A percentile compares a stretch with the other conserved stretches of the same genome.
Conservation (phyloP, 169 alveolate genomes). For the Plasmodium gonderi region DNA sequence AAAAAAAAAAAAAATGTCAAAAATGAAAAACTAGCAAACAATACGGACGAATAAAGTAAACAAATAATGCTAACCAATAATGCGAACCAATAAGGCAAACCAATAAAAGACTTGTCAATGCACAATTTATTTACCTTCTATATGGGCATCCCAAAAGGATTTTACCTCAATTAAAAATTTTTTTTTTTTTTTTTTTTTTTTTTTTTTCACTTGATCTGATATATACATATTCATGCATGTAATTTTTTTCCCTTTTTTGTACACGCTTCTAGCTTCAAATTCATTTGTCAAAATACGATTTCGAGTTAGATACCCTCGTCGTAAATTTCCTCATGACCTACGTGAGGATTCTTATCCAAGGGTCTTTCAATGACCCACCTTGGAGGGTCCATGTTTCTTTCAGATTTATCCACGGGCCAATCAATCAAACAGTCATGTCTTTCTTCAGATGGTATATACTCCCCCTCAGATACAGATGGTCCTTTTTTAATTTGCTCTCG, state of each 20-base stretch:
- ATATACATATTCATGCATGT: not conserved
- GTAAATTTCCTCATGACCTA: conserved; percentile 72
- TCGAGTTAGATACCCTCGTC: conserved; percentile 60
- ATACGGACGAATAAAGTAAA: not conserved
- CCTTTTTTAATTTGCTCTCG: conserved; percentile 72
- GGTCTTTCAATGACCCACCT: conserved; percentile 76
- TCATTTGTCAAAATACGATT: no score
- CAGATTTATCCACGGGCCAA: conserved; percentile 75
- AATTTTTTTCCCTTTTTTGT: not conserved
- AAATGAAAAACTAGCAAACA: not conserved
- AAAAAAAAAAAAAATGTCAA: not conserved
- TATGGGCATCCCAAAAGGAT: not conserved
- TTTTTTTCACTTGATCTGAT: not conserved
- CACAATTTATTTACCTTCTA: not conserved
- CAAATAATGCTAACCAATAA: not conserved
- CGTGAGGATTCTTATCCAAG: conserved; percentile 51
- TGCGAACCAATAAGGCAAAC: not conserved
- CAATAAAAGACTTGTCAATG: not conserved
- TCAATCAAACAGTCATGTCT: conserved; percentile 75
- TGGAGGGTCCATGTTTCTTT: conserved; percentile 75
- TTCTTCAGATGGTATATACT: conserved; percentile 58
- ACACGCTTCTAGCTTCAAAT: not conserved
- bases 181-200: no score
- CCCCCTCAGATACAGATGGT: conserved; percentile 65
- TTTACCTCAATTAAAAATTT: not conserved